These are phyloP conservation scores for Leccinum rimulosum DNA, from an alignment of 768 basidiomycete genomes.

Conservation along the genomic window DNA sequence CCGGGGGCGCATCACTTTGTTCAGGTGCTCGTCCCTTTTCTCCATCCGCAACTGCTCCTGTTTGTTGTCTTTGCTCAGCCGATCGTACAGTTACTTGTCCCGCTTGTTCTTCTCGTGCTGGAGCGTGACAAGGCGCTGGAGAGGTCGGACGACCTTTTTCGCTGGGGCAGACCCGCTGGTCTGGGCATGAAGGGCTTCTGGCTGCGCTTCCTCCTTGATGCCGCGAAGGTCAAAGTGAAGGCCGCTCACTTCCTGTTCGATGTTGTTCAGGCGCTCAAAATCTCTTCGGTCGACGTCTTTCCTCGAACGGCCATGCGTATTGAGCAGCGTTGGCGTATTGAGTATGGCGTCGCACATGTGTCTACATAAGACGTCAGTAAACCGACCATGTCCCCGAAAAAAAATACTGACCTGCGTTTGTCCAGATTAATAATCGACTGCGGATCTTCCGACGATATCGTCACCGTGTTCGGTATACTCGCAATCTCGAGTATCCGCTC, in stretches of 20 bases:
- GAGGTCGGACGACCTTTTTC: slow-evolving; percentile 59
- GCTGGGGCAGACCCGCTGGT: slow-evolving; percentile 43
- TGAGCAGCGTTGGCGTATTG: slow-evolving; percentile 47
- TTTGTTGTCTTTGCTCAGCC: slow-evolving; percentile 72
- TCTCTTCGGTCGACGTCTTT: slow-evolving; percentile 63
- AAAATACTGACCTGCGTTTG: slow-evolving; percentile 63
- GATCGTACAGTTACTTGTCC: slow-evolving; percentile 65
- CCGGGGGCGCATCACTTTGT: slow-evolving; percentile 62
- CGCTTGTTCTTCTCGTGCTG: slow-evolving; percentile 84
- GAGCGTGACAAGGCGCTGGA: slow-evolving; percentile 56
- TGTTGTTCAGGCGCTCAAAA: slow-evolving; percentile 71
- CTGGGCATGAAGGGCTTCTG: slow-evolving; percentile 53
- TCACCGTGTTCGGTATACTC: slow-evolving; percentile 67
- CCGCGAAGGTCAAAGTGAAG: slow-evolving; percentile 68
- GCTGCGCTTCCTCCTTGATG: slow-evolving; percentile 72
- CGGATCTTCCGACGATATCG: slow-evolving; percentile 50
- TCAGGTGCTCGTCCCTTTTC: slow-evolving; percentile 71
- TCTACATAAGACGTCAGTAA: slow-evolving; percentile 37
- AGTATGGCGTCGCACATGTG: slow-evolving; percentile 65
- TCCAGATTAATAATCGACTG: slow-evolving; percentile 74
- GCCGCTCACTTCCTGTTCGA: slow-evolving; percentile 63
- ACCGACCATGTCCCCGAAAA: neutral
- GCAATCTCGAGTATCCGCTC: slow-evolving; percentile 81
- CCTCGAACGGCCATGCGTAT: slow-evolving; percentile 42
- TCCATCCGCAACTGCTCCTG: slow-evolving; percentile 72